These are phyloP conservation scores for Fusarium pseudocircinatum DNA, from an alignment of 2,329 filamentous ascomycete genomes.

Conservation along the genomic window DNA sequence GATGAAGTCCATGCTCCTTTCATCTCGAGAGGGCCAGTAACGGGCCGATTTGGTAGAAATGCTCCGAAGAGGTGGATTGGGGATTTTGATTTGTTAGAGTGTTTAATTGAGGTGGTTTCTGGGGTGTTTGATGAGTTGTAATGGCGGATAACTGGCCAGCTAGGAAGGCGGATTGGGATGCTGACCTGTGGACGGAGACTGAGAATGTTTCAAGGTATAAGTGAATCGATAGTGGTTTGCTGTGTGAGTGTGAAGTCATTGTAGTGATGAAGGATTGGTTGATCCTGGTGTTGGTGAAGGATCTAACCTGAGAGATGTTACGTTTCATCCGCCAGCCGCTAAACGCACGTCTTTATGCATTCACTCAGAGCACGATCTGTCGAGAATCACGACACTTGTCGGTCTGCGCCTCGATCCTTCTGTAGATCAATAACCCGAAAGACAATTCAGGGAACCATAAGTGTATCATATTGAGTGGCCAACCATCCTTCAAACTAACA, in stretches of 20 bases:
- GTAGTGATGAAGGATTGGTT: not conserved
- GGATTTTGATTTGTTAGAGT: not conserved
- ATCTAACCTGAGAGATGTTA: slow-evolving; percentile 5
- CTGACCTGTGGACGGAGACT: not conserved
- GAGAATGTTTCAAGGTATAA: not conserved
- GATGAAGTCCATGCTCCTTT: slow-evolving; percentile 31
- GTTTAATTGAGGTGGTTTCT: not conserved
- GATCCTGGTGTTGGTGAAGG: not conserved
- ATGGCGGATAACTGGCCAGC: not conserved
- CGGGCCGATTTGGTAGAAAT: slow-evolving; percentile 7
- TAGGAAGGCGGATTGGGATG: rapidly evolving
- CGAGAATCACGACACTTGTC: not conserved
- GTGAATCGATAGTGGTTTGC: rapidly evolving
- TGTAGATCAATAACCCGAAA: not conserved
- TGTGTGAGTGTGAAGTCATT: not conserved
- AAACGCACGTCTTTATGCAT: slow-evolving; percentile 23
- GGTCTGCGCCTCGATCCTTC: slow-evolving; percentile 1
- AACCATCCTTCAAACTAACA: not conserved
- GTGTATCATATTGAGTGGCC: not conserved
- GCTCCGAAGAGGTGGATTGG: not conserved
- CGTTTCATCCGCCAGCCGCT: slow-evolving; percentile 16
- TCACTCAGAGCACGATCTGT: not conserved
- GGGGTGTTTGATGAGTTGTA: not conserved
- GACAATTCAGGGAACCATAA: too few relatives aligned
- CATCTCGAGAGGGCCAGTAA: slow-evolving; percentile 26